Evolutionary conservation across 1,284 basidiomycete species (phyloP).

Genomic region (Ceratobasidium sp.): DNA sequence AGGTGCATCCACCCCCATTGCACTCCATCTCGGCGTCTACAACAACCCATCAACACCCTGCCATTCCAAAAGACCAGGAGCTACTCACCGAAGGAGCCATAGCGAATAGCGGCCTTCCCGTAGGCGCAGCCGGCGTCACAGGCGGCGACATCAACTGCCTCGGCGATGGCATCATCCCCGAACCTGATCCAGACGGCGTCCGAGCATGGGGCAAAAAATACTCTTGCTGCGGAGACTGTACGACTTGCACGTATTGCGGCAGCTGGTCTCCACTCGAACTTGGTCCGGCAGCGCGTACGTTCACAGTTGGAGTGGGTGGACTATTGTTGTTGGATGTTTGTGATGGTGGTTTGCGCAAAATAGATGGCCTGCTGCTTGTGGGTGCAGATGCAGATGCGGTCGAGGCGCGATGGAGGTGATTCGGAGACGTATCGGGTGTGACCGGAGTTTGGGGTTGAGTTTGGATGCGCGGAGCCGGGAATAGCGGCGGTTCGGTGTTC

Average conservation of each 20-base stretch:
- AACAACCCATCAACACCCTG: neutral
- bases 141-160: conserved; percentile 16
- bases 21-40: neutral
- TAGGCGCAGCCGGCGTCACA: neutral
- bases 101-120: neutral
- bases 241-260: neutral
- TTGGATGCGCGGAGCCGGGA: no score
- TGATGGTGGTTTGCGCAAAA: neutral
- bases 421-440: neutral
- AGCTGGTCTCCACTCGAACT: neutral
- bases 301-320: neutral
- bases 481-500: neutral
- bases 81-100: neutral
- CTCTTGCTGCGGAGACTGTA: neutral
- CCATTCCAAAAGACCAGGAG: neutral
- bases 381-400: neutral
- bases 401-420: neutral
- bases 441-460: neutral
- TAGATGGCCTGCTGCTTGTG: neutral
- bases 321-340: neutral
- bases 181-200: neutral
- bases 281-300: neutral
- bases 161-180: neutral
- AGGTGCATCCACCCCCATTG: neutral
- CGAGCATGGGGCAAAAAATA: neutral